These are phyloP conservation scores for Fusarium keratoplasticum DNA, from an alignment of 2,329 filamentous ascomycete species.

Conservation along the genomic window DNA sequence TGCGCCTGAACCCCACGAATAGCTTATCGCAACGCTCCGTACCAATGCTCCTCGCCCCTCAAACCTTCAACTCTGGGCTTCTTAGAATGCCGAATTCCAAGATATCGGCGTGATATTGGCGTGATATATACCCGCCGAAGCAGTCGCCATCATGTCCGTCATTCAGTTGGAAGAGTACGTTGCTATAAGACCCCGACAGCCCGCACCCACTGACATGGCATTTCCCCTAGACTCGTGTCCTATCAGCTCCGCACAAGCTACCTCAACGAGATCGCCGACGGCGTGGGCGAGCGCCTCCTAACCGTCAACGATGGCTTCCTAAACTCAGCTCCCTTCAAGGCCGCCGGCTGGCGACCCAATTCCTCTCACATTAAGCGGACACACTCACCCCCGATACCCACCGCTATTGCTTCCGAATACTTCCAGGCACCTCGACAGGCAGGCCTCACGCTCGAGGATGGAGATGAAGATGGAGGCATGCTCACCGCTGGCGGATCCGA, in stretches of 20 bases:
- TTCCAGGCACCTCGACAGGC: slow-evolving; percentile 77
- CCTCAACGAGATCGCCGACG: slow-evolving; percentile 82
- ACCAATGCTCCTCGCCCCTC: slow-evolving; percentile 8
- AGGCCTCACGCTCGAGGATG: slow-evolving; percentile 75
- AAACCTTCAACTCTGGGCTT: neutral
- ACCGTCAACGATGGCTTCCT: slow-evolving; percentile 83
- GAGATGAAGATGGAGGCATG: slow-evolving; percentile 79
- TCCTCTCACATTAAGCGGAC: slow-evolving; percentile 82
- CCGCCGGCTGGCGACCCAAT: slow-evolving; percentile 82
- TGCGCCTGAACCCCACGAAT: slow-evolving; percentile 35
- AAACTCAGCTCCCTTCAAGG: slow-evolving; percentile 84
- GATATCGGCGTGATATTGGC: slow-evolving; percentile 3
- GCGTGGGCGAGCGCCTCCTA: slow-evolving; percentile 85
- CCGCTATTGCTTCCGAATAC: slow-evolving; percentile 84
- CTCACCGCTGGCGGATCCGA: slow-evolving; percentile 76
- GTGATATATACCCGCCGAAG: slow-evolving; percentile 9
- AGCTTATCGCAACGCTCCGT: slow-evolving; percentile 16
- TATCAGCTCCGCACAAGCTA: slow-evolving; percentile 87
- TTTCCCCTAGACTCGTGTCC: slow-evolving; percentile 73
- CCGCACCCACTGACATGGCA: slow-evolving; percentile 32
- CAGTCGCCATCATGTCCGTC: slow-evolving; percentile 49
- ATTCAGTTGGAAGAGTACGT: slow-evolving; percentile 55
- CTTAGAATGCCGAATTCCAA: slow-evolving; percentile 33
- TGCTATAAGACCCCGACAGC: neutral
- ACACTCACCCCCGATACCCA: slow-evolving; percentile 87